phyloP scores from a whole-genome alignment of 805 yeast species.

The Barnettozyma pratensis region DNA sequence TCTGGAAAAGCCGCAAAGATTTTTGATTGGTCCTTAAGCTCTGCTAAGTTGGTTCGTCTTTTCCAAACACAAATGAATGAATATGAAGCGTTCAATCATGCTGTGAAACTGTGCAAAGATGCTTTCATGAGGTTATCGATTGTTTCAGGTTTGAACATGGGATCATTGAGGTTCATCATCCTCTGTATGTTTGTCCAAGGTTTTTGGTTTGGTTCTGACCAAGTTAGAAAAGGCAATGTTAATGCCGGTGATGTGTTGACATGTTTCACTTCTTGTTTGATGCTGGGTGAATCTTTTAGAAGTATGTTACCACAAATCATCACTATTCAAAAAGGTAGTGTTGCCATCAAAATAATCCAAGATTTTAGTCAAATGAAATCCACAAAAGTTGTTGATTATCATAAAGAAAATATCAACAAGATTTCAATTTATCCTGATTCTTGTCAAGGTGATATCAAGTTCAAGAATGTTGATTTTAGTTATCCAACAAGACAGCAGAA shows the following conservation, averaged over 20 bases:
- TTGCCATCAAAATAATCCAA: conserved; percentile 52
- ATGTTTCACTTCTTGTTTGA: conserved; percentile 76
- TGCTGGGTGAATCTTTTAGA: conserved; percentile 59
- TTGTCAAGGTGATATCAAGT: conserved; percentile 46
- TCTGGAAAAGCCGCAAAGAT: conserved; percentile 54
- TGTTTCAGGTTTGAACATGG: conserved; percentile 49
- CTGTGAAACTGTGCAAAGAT: conserved; percentile 27
- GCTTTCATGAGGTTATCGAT: conserved; percentile 42
- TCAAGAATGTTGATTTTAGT: conserved; percentile 52
- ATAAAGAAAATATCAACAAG: conserved; percentile 10
- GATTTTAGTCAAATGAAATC: conserved; percentile 30
- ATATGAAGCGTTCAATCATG: conserved; percentile 32
- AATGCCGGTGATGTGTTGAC: conserved; percentile 66
- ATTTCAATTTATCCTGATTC: conserved; percentile 21
- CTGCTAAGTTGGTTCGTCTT: conserved; percentile 55
- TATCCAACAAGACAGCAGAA: conserved; percentile 54
- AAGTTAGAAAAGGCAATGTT: conserved; percentile 48
- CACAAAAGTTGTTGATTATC: conserved; percentile 5
- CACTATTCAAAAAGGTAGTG: conserved; percentile 63
- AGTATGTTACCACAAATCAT: conserved; percentile 53
- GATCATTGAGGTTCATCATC: conserved; percentile 50
- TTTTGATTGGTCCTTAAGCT: conserved; percentile 64
- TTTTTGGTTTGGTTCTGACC: conserved; percentile 81
- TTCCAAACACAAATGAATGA: conserved; percentile 57
- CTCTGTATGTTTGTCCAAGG: conserved; percentile 84